Base-by-base conservation (phyloP, 441 rosid species). In the Erodium moschatum region DNA sequence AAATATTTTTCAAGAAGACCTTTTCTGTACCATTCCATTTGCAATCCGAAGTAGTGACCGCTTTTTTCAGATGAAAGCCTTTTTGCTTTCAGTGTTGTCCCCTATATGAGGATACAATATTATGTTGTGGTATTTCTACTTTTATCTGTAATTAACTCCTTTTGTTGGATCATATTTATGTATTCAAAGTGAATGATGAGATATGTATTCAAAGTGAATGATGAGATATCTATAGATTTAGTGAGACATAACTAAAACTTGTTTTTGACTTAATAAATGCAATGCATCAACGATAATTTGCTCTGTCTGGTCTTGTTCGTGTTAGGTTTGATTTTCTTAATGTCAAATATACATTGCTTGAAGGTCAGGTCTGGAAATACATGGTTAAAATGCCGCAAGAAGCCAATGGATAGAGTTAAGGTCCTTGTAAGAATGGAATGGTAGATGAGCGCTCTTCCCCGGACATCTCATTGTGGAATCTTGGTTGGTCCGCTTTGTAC, bases 401-500 rank as follows among this genome's bases (percentile, higher is more conserved):
- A 10, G 48, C 48, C 11, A 42, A 66, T 76, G 82, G 78, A 75
- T 76, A 72, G 70, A 70, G 61, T 70, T 68, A 11, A 42, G 48
- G 68, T 68, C 13, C 48, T 42, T 74, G 76, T 70, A 81, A 78
- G 82, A 80, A 69, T 66, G 71, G 27, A 24, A 24, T 24, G 27
- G 79, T 68, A 73, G 81, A 79, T 82, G 76, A 42, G 48, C 48
- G 48, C 24, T 44, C 54, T 75, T 70, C 58, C 27, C 48, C 13
- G 48, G 13, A 42, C 48, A 42, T 73, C 77, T 67, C 75, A 0
- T 42, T 9, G 44, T 38, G 44, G 44, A 8, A 38, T 38, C 44
- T 0, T 38, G 9, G 44, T 9, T 74, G 86, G 69, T 76, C 81
- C 76, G 73, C 79, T 61, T 74, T 81, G 82, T 86, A 82, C 69